Percentiles rank a stretch among this genome's conserved stretches.
Conservation (phyloP, 73 alveolate genomes). For the Effrenium voratum region DNA sequence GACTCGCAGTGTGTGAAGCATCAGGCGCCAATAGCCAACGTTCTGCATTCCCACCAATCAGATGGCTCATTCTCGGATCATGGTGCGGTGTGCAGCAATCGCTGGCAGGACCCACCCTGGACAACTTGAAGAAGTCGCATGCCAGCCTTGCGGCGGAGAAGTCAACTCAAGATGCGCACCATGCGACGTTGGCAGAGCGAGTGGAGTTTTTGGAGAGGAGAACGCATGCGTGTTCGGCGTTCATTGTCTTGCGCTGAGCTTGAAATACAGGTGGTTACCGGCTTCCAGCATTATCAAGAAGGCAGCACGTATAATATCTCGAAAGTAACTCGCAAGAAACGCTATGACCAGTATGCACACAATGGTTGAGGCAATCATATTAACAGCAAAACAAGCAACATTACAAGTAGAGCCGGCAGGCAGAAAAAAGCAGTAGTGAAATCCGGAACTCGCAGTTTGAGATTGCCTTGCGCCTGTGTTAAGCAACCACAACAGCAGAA, state of each 20-base stretch:
- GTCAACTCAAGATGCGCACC: slow-evolving; percentile 34
- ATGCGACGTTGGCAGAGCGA: slow-evolving; percentile 27
- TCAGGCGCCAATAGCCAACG: not conserved
- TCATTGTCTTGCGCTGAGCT: not conserved
- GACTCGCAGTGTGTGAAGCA: not conserved
- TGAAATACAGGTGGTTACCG: not conserved
- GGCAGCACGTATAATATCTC: not conserved
- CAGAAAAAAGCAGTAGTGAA: too few relatives aligned
- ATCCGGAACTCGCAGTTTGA: too few relatives aligned
- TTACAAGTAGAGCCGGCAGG: not conserved
- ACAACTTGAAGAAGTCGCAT: slow-evolving; percentile 5
- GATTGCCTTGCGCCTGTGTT: too few relatives aligned
- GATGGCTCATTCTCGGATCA: not conserved
- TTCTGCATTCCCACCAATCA: not conserved
- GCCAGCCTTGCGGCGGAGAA: slow-evolving; percentile 2
- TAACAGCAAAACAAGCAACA: not conserved
- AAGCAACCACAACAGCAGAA: too few relatives aligned
- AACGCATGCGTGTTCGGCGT: not conserved
- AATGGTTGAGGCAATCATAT: not conserved
- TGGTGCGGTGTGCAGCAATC: not conserved
- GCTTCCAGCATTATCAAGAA: not conserved
- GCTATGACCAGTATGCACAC: not conserved
- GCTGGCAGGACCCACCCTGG: not conserved
- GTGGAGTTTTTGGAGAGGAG: slow-evolving; percentile 20
- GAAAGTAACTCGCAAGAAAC: not conserved